Conservation (phyloP, 1,284 basidiomycete genomes). For the Bondarzewia mesenterica region DNA sequence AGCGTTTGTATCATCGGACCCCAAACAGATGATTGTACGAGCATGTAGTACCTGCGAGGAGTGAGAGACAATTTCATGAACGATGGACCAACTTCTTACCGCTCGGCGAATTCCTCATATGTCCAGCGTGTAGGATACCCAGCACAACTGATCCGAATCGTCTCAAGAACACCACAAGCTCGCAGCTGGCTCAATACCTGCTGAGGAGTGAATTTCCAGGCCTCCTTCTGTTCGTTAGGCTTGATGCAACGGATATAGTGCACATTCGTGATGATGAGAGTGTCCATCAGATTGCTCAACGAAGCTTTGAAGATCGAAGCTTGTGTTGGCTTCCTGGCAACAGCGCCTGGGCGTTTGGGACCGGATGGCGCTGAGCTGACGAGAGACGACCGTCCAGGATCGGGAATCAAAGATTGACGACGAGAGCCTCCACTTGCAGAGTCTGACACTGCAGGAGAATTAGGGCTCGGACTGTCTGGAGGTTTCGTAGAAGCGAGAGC, state of each 20-base stretch:
- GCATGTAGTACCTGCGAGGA: constrained; percentile 84
- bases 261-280: constrained; percentile 94
- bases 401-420: constrained; percentile 75
- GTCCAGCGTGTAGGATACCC: constrained; percentile 99
- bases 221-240: constrained; percentile 93
- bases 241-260: constrained; percentile 99
- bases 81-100: constrained; percentile 41
- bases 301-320: constrained; percentile 99
- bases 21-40: constrained; percentile 86
- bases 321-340: constrained; percentile 87
- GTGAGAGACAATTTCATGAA: constrained; percentile 1
- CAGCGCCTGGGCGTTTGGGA: constrained; percentile 57
- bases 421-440: constrained; percentile 66
- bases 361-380: constrained; percentile 42
- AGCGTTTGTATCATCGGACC: constrained; percentile 71
- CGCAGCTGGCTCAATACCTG: constrained; percentile 94
- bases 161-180: constrained; percentile 98
- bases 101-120: constrained; percentile 98
- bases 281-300: constrained; percentile 92
- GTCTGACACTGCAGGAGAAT: constrained; percentile 67
- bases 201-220: constrained; percentile 96
- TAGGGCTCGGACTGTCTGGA: constrained; percentile 52
- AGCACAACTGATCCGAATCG: constrained; percentile 97
- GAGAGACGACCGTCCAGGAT: constrained; percentile 72
- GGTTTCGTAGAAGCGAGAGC: constrained; percentile 72